phyloP scores from a whole-genome alignment of 129 eudicot genomes.

The Centrapalus pauciflorus region DNA sequence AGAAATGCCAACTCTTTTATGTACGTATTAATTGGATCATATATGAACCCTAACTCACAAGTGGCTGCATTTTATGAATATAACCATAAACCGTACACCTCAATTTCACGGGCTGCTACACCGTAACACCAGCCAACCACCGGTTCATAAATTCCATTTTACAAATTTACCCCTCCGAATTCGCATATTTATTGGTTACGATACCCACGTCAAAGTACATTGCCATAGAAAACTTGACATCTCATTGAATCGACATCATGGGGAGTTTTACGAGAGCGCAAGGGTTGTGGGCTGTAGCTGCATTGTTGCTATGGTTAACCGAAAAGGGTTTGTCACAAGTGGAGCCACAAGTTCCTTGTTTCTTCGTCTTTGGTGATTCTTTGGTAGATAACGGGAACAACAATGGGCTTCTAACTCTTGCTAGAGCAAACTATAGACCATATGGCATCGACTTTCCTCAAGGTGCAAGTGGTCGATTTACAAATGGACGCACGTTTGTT shows the following conservation, averaged over 20 bases:
- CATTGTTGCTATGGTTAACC: slow-evolving; percentile 7
- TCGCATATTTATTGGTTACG: slow-evolving; percentile 5
- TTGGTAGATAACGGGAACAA: slow-evolving; percentile 92
- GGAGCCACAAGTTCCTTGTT: slow-evolving; percentile 57
- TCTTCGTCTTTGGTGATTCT: slow-evolving; percentile 85
- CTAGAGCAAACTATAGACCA: slow-evolving; percentile 79
- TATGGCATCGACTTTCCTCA: slow-evolving; percentile 83
- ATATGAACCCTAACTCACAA: slow-evolving; percentile 7
- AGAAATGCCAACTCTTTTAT: background rate
- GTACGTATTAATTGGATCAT: background rate
- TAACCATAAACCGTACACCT: slow-evolving; percentile 4
- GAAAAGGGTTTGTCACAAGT: slow-evolving; percentile 10
- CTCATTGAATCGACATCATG: background rate
- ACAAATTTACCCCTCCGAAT: slow-evolving; percentile 9
- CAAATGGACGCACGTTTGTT: slow-evolving; percentile 83
- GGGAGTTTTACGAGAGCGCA: slow-evolving; percentile 8
- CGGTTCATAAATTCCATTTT: slow-evolving; percentile 13
- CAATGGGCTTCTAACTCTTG: slow-evolving; percentile 61
- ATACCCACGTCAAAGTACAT: background rate
- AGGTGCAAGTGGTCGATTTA: slow-evolving; percentile 76
- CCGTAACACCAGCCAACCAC: background rate
- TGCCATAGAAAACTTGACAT: background rate
- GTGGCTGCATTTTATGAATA: background rate
- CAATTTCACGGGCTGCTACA: slow-evolving; percentile 10
- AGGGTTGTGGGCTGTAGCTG: slow-evolving; percentile 13